Base-by-base conservation (phyloP, 169 alveolate genomes). In the Plasmodium knowlesi region DNA sequence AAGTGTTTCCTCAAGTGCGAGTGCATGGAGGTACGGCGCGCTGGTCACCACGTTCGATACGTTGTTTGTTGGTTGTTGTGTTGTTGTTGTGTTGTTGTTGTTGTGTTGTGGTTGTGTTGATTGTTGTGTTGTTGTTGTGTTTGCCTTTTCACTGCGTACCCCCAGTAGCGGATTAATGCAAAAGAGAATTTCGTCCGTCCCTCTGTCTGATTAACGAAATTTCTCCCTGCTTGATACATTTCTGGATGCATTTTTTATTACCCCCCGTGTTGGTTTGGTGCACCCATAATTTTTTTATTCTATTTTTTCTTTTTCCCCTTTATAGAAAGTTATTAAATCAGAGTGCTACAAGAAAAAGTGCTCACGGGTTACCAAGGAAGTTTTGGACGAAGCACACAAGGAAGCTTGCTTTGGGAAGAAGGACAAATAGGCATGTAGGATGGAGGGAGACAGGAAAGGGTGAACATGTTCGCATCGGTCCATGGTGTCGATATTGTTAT, bases 1-100 rank as follows among this genome's bases (percentile, higher is more conserved):
- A 93, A 92, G 57, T 96, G 97, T 76, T 94, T 96, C 95, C 76
- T 88, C 32, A 94, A 94, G 71, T 96, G 97, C 73, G 96, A 93
- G n/a, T 96, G 97, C 82, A 96, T 96, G 97, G 93, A 85, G 72
- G 97, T 96, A 94, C 41, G 73, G 54, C 2, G 57, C 19, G 57
- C 4, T 8, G 1, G 57, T 46, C 19, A n/a, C 19, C 57, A 46
- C 57, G 57, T 46, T 12, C 10, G 19, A 12, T 12, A 46, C 57
- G 3, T n/a, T n/a, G n/a, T n/a, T n/a, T n/a, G n/a, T n/a, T n/a
- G n/a, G n/a, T n/a, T n/a, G n/a, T n/a, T n/a, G n/a, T n/a, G n/a
- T n/a, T n/a, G n/a, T n/a, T n/a, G n/a, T n/a, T n/a, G n/a, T n/a
- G n/a, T n/a, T n/a, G n/a, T n/a, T n/a, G n/a, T n/a, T n/a, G n/a